Evolutionary conservation across 2,329 filamentous ascomycete species (phyloP).

Genomic region (Fusarium denticulatum): DNA sequence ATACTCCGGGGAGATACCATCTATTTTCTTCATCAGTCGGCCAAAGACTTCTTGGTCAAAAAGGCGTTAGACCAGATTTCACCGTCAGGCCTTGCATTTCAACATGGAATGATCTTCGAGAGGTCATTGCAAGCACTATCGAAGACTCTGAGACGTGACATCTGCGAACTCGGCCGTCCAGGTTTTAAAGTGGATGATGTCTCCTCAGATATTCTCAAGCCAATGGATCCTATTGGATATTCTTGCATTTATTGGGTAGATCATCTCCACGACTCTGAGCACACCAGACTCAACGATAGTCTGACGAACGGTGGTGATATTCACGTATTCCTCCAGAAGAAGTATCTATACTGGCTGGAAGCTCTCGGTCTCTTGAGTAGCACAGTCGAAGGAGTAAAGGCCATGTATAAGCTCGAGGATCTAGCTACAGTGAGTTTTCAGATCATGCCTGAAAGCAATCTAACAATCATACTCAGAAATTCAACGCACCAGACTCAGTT

Average conservation of each 20-base stretch:
- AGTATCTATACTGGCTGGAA: background rate
- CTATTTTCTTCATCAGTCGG: background rate
- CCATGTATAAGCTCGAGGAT: fast-evolving
- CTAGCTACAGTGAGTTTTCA: fast-evolving
- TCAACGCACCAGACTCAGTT: fast-evolving
- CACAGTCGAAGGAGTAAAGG: fast-evolving
- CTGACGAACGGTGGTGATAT: fast-evolving
- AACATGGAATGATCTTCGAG: fast-evolving
- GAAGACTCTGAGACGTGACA: fast-evolving
- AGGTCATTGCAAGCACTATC: fast-evolving
- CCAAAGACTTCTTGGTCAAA: background rate
- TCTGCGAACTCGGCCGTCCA: fast-evolving
- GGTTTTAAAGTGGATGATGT: fast-evolving
- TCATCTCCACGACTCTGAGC: fast-evolving
- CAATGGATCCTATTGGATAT: fast-evolving
- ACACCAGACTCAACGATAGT: fast-evolving
- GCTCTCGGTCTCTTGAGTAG: fast-evolving
- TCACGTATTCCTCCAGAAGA: fast-evolving
- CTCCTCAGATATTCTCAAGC: fast-evolving
- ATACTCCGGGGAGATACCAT: fast-evolving
- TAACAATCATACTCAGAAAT: fast-evolving
- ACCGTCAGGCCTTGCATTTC: fast-evolving
- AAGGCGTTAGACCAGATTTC: background rate
- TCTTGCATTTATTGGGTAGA: background rate
- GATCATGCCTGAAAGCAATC: fast-evolving